These are phyloP conservation scores for Chlorella sp. DNA, from an alignment of 139 green algal genomes.

Conservation along the genomic window DNA sequence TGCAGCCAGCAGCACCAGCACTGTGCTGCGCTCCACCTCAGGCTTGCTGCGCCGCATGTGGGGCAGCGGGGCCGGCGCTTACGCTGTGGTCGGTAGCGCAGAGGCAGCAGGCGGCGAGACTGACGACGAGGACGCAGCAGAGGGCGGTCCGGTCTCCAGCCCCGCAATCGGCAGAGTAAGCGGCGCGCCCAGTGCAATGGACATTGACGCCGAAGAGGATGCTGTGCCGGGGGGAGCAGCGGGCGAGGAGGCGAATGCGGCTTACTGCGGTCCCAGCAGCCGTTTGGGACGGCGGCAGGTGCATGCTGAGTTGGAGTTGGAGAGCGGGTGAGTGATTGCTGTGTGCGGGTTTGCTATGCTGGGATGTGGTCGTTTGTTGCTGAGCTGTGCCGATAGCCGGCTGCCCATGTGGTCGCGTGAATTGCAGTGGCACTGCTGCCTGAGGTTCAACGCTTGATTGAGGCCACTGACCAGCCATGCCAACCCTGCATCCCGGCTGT, in stretches of 20 bases:
- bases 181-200: not conserved
- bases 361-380: no score
- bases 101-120: not conserved
- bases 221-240: not conserved
- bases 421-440: no score
- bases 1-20: conserved; percentile 2
- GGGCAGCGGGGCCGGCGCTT: not conserved
- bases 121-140: not conserved
- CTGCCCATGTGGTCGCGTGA: no score
- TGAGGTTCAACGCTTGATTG: no score
- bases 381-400: not conserved
- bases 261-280: no score
- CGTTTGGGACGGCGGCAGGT: not conserved
- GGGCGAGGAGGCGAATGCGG: not conserved
- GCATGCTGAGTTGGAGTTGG: not conserved
- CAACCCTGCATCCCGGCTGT: no score
- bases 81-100: not conserved
- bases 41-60: conserved; percentile 22
- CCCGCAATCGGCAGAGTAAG: not conserved
- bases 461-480: no score
- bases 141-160: not conserved
- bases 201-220: not conserved
- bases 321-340: not conserved
- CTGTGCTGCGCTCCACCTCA: not conserved
- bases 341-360: not conserved